A percentile compares a stretch with the other conserved stretches of the same genome.
These are phyloP conservation scores for Fusarium xyrophilum DNA, from an alignment of 2,329 filamentous ascomycete genomes.

Conservation along the genomic window DNA sequence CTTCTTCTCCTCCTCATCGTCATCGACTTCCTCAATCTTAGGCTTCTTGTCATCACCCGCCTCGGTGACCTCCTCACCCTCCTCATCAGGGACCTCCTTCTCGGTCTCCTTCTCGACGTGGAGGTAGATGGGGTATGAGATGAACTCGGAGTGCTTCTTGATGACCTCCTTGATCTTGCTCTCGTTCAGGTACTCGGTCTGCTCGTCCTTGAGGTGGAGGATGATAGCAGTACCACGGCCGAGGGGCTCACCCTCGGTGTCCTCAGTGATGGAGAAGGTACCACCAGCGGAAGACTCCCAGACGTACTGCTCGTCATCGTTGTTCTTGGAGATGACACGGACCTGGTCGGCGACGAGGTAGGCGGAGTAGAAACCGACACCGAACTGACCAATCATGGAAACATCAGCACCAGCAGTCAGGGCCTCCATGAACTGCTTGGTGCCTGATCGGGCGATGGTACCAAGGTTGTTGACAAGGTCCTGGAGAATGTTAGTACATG, in stretches of 20 bases:
- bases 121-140: slow-evolving; percentile 99
- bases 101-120: slow-evolving; percentile 99
- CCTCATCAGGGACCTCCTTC: slow-evolving; percentile 98
- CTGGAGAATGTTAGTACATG: slow-evolving; percentile 50
- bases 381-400: slow-evolving; percentile 99
- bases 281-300: slow-evolving; percentile 98
- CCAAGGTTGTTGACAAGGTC: slow-evolving; percentile 99
- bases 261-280: slow-evolving; percentile 90
- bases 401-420: slow-evolving; percentile 98
- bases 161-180: slow-evolving; percentile 99
- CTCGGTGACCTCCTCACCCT: slow-evolving; percentile 67
- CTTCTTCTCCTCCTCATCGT: slow-evolving; percentile 89
- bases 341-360: slow-evolving; percentile 99
- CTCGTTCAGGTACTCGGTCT: slow-evolving; percentile 98
- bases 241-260: slow-evolving; percentile 88
- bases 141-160: slow-evolving; percentile 99
- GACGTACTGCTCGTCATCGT: slow-evolving; percentile 99
- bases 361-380: slow-evolving; percentile 99
- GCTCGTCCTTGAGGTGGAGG: slow-evolving; percentile 99
- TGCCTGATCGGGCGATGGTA: slow-evolving; percentile 98
- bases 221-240: slow-evolving; percentile 98
- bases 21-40: slow-evolving; percentile 91
- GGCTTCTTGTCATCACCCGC: slow-evolving; percentile 91
- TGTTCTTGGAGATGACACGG: slow-evolving; percentile 96
- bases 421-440: slow-evolving; percentile 99